Conservation (phyloP, 306 rosid genomes). For the Prinsepia uniflora region DNA sequence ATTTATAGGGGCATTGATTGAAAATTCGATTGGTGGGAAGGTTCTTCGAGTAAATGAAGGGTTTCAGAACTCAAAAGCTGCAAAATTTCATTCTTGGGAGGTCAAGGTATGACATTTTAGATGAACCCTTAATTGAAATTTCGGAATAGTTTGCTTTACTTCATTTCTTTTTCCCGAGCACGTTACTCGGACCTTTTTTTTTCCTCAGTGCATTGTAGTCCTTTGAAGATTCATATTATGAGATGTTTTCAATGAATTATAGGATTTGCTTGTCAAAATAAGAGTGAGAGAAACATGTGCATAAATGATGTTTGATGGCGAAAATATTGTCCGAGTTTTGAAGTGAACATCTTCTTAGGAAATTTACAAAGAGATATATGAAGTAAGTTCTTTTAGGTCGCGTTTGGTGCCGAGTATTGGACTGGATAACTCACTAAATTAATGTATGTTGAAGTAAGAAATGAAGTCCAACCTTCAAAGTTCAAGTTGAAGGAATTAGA, state of each 20-base stretch:
- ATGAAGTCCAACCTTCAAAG: no score
- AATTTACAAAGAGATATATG: no score
- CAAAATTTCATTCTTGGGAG: constrained; percentile 54
- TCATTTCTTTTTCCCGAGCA: background rate
- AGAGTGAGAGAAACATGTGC: background rate
- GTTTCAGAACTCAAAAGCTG: constrained; percentile 50
- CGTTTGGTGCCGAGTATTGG: no score
- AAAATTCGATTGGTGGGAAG: constrained; percentile 43
- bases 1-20: constrained; percentile 37
- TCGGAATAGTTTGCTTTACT: background rate
- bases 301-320: background rate
- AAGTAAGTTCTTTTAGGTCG: no score
- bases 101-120: constrained; percentile 56
- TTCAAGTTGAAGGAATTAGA: no score
- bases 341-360: background rate
- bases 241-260: constrained; percentile 2
- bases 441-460: no score
- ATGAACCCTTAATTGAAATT: background rate
- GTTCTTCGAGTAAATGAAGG: constrained; percentile 50
- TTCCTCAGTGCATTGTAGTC: background rate
- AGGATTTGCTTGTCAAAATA: background rate
- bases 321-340: background rate
- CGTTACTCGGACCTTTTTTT: background rate
- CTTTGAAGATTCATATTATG: background rate
- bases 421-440: no score